A percentile compares a stretch with the other conserved stretches of the same genome.
These are phyloP conservation scores for Aspergillus ellipticus DNA, from an alignment of 495 filamentous ascomycete genomes.

Conservation along the genomic window DNA sequence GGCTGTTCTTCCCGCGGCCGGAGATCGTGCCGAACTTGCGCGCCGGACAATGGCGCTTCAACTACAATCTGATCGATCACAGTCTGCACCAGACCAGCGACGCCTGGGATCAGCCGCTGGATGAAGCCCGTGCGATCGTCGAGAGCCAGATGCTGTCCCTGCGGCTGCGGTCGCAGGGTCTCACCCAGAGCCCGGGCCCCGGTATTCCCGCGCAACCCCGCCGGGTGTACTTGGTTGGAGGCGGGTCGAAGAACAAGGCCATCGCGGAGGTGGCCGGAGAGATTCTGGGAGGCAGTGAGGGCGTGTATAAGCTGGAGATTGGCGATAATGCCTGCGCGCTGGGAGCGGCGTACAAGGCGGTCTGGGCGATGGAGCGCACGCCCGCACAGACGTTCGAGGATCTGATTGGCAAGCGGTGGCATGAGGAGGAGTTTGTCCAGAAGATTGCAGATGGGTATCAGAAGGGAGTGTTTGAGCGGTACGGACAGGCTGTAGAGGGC, in stretches of 20 bases:
- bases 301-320: slow-evolving; percentile 87
- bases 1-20: slow-evolving; percentile 88
- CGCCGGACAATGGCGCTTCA: slow-evolving; percentile 81
- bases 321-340: slow-evolving; percentile 95
- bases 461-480: slow-evolving; percentile 65
- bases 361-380: slow-evolving; percentile 77
- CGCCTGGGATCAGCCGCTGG: slow-evolving; percentile 51
- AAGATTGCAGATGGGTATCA: slow-evolving; percentile 81
- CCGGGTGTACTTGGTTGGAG: slow-evolving; percentile 89
- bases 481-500: slow-evolving; percentile 69
- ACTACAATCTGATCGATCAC: slow-evolving; percentile 46
- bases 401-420: slow-evolving; percentile 77
- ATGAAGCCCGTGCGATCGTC: slow-evolving; percentile 83
- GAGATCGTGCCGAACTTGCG: slow-evolving; percentile 92
- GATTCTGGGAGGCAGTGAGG: slow-evolving; percentile 82
- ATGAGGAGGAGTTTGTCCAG: slow-evolving; percentile 74
- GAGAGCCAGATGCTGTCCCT: slow-evolving; percentile 91
- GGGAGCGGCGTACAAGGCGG: slow-evolving; percentile 94
- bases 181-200: slow-evolving; percentile 56
- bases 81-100: slow-evolving; percentile 43
- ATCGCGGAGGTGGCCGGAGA: slow-evolving; percentile 79
- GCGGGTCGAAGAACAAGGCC: slow-evolving; percentile 80
- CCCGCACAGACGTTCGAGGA: slow-evolving; percentile 79
- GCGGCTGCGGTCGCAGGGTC: slow-evolving; percentile 72
- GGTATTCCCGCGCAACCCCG: slow-evolving; percentile 76